Evolutionary conservation across 2,329 filamentous ascomycete species (phyloP), one percentile per base, ranked within the genome.

Genomic region (Scedosporium aurantiacum): DNA sequence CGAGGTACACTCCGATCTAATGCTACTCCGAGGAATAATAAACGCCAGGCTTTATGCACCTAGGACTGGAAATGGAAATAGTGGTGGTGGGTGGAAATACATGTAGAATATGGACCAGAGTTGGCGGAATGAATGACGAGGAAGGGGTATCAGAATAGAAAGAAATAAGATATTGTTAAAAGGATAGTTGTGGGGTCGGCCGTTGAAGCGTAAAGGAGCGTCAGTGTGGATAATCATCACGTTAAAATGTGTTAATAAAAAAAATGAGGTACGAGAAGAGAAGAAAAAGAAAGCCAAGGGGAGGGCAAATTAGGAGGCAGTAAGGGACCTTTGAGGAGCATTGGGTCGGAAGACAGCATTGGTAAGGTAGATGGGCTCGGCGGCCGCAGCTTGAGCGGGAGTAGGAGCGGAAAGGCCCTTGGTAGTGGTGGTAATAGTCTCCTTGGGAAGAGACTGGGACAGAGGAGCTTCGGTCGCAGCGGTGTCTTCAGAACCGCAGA

Each of bases 291-390:
- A 56, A 23, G 21, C 18, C 18, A 32, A 23, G 54, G 28, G 54
- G n/a, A 23, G 25, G n/a, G 23, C 18, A 32, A 21, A n/a, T 52
- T 58, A 54, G 8, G 55, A 52, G 16, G 32, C 27, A 28, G 54
- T 54, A 7, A 52, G 25, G 8, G 54, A 61, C 40, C 60, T 45
- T 7, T 21, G 41, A 8, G 54, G 56, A 45, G n/a, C 14, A 37
- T 62, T 37, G 52, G 78, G 77, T 60, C 75, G 74, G 68, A 82
- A 82, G 41, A 82, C 79, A 47, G 79, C 78, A 55, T 73, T 77
- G 55, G 78, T 78, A 54, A 83, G 74, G 58, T 81, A 75, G 25
- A 80, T 70, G 23, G 70, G 70, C 21, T 69, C 67, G 5, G 66
- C 67, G 32, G 65, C 65, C 6, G 67, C 62, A 58, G 67, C 64